phyloP scores from a whole-genome alignment of 2,329 filamentous ascomycete species.

The Cladosporium sp. region DNA sequence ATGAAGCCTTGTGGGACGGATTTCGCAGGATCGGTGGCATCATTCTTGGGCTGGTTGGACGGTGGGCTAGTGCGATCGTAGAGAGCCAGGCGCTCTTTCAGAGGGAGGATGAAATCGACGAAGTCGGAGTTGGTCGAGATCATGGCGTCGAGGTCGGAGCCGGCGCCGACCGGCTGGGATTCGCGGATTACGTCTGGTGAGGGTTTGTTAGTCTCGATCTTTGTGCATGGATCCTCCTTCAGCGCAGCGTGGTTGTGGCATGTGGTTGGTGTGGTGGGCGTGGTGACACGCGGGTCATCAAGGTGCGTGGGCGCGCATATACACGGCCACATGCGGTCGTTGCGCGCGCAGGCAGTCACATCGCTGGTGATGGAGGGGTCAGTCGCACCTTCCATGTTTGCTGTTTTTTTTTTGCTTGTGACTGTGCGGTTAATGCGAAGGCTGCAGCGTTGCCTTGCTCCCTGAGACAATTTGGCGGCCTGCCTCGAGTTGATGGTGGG shows the following conservation, averaged over 20 bases:
- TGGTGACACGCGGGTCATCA: not conserved
- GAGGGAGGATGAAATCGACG: constrained; percentile 27
- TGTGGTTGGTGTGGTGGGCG: not conserved
- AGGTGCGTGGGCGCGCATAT: constrained; percentile 3
- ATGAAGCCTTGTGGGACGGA: constrained; percentile 40
- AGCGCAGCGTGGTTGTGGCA: not conserved
- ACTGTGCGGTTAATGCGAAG: not conserved
- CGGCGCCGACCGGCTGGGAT: not conserved
- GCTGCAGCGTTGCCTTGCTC: not conserved
- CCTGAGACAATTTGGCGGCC: not conserved
- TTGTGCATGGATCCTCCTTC: no score
- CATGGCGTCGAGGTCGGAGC: constrained; percentile 3
- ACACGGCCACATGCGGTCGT: not conserved
- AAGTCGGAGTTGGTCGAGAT: constrained; percentile 23
- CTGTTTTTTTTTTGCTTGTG: not conserved
- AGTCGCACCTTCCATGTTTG: constrained; percentile 11
- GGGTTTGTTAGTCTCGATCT: not conserved
- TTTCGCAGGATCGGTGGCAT: constrained; percentile 19
- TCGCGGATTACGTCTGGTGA: not conserved
- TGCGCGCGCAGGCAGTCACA: not conserved
- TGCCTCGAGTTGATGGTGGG: no score
- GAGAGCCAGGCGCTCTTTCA: constrained; percentile 24
- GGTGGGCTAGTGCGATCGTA: constrained; percentile 26
- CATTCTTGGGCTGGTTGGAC: constrained; percentile 25
- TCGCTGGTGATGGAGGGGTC: not conserved